Evolutionary conservation across 2,329 filamentous ascomycete species (phyloP), one percentile per base, ranked within the genome.

Genomic region (Calonectria henricotiae): DNA sequence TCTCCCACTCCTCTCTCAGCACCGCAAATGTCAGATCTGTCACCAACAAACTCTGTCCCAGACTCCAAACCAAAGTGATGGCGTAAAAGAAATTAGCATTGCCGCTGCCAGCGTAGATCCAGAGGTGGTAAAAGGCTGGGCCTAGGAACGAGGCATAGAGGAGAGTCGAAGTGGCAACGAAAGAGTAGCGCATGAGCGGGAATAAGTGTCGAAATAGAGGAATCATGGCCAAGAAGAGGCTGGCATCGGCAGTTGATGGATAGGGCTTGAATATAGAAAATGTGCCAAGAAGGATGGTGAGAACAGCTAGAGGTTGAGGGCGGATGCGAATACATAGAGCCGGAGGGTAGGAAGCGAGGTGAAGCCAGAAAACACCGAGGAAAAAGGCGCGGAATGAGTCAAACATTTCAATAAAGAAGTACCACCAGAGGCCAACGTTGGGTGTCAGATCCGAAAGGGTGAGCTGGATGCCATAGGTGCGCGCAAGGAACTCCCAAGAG

Each of bases 21-120:
- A 95, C 91, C 0, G 96, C 95, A 83, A 97, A 98, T 2, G 98
- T 87, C 64, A 94, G 87, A 80, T 99, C 96, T 12, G 94, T 94
- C 7, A 98, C 89, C 35, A 99, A 85, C 72, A 99, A 87, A 43
- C 95, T 95, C 75, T 97, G 88, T 0, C 94, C 96, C 27, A 99
- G 82, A 79, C 94, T 97, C 96, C 96, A 99, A 0, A 99, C 96
- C n/a, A 99, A 85, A 0, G 96, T 99, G 77, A 99, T 98, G 74
- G 96, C 96, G 80, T 99, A 99, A 85, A 99, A 99, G 85, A 99
- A 99, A 81, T 99, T 99, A 69, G 96, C 96, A 78, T 99, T 99
- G 32, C 96, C 96, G 67, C 95, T 98, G 61, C 96, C 96, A 2
- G 96, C 96, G 79, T 98, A 99, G 68, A 99, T 96, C 96, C 96